These are phyloP conservation scores for Vicia faba DNA, from an alignment of 306 rosid species.

Conservation along the genomic window DNA sequence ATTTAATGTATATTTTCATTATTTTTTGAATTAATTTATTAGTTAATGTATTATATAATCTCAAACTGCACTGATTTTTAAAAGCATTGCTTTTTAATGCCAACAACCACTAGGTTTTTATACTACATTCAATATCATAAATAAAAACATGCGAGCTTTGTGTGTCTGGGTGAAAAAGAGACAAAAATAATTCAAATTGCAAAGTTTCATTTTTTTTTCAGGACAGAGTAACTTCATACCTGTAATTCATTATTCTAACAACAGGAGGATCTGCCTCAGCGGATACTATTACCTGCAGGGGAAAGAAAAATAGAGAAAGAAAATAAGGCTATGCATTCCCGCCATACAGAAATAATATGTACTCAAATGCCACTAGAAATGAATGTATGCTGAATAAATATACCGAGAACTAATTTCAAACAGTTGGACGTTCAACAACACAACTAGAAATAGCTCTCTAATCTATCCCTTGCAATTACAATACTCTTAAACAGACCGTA, in stretches of 20 bases:
- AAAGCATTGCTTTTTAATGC: neutral
- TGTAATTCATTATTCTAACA: conserved; percentile 88
- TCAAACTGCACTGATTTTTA: too few species aligned
- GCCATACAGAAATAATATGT: conserved; percentile 16
- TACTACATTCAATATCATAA: conserved; percentile 4
- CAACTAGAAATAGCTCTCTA: conserved; percentile 7
- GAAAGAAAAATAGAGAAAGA: neutral
- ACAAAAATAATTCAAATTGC: conserved; percentile 9
- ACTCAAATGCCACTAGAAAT: conserved; percentile 5
- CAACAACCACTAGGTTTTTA: neutral
- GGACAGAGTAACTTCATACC: conserved; percentile 44
- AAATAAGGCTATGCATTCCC: conserved; percentile 17
- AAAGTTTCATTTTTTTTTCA: neutral
- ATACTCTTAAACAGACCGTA: neutral
- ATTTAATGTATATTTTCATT: too few species aligned
- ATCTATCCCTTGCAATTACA: conserved; percentile 1
- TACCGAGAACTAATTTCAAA: conserved; percentile 23
- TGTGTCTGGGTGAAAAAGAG: neutral
- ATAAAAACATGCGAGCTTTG: neutral
- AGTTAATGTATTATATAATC: too few species aligned
- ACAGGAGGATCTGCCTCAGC: conserved; percentile 98
- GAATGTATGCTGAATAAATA: neutral
- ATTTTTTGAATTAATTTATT: too few species aligned
- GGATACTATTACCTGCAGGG: conserved; percentile 77
- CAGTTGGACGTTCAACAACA: conserved; percentile 13